phyloP scores from a whole-genome alignment of 2,329 filamentous ascomycete species.

The Beauveria pseudobassiana region DNA sequence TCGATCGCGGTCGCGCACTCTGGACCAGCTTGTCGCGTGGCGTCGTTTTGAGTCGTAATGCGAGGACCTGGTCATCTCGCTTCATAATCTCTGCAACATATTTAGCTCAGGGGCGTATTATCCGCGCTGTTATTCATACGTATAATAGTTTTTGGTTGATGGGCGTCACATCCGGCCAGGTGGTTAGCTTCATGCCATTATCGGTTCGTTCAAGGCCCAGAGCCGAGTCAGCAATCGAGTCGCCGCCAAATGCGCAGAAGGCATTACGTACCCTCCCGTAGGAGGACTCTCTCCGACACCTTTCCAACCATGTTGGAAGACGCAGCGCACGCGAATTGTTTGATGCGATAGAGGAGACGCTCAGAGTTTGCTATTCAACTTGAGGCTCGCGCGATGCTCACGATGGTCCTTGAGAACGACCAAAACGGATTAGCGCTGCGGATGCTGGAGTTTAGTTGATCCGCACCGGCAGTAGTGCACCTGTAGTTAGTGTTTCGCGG shows the following conservation, averaged over 20 bases:
- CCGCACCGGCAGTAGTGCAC: neutral
- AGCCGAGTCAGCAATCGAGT: neutral
- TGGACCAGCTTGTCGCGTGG: constrained; percentile 79
- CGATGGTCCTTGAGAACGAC: neutral
- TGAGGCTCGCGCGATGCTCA: neutral
- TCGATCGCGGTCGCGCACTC: constrained; percentile 79
- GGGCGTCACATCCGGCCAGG: constrained; percentile 83
- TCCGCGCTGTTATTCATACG: constrained; percentile 47
- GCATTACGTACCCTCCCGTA: constrained; percentile 47
- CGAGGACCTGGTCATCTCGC: constrained; percentile 91
- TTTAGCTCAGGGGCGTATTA: constrained; percentile 11
- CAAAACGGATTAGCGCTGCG: neutral
- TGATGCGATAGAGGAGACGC: neutral
- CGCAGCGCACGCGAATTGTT: neutral
- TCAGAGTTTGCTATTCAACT: neutral
- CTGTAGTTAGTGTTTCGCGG: neutral
- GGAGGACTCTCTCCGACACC: constrained; percentile 57
- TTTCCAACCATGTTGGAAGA: constrained; percentile 49
- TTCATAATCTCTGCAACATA: constrained; percentile 79
- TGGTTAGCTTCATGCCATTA: constrained; percentile 94
- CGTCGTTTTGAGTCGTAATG: constrained; percentile 84
- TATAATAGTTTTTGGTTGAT: constrained; percentile 99
- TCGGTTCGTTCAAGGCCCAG: constrained; percentile 90
- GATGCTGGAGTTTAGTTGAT: constrained; percentile 2
- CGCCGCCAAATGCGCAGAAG: neutral